Conservation (phyloP, 2,329 filamentous ascomycete species). For the Pezicula neosporulosa region DNA sequence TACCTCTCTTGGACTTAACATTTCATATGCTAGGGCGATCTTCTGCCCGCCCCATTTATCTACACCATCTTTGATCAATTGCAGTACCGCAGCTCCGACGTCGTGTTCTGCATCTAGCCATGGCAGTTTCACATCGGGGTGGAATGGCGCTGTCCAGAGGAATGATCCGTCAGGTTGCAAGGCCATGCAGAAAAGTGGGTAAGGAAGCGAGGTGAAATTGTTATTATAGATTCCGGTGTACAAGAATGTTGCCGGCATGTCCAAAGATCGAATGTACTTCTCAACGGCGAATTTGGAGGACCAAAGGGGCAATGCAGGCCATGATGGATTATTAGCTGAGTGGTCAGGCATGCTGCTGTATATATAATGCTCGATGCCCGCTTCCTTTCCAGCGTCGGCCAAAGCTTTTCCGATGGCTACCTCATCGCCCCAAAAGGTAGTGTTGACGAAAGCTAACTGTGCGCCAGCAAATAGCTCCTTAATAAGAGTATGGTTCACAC, state of each 20-base stretch:
- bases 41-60: conserved; percentile 76
- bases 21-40: conserved; percentile 87
- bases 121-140: conserved; percentile 81
- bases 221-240: conserved; percentile 99
- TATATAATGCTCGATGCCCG: conserved; percentile 84
- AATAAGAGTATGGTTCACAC: conserved; percentile 71
- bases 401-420: conserved; percentile 82
- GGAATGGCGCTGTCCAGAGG: conserved; percentile 90
- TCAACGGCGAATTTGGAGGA: conserved; percentile 89
- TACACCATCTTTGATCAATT: conserved; percentile 92
- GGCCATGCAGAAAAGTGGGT: conserved; percentile 95
- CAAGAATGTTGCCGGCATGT: conserved; percentile 68
- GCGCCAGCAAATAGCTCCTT: conserved; percentile 76
- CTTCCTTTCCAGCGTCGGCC: conserved; percentile 83
- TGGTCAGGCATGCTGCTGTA: conserved; percentile 98
- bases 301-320: conserved; percentile 88
- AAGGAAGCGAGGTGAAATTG: conserved; percentile 91
- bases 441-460: conserved; percentile 95
- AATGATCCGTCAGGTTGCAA: conserved; percentile 81
- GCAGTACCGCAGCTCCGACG: conserved; percentile 84
- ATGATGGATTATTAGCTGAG: conserved; percentile 68
- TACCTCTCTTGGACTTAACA: conserved; percentile 77
- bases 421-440: conserved; percentile 95
- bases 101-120: conserved; percentile 98
- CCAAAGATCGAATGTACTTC: conserved; percentile 78